These are phyloP conservation scores for Mollisia scopiformis DNA, from an alignment of 2,329 filamentous ascomycete species.

Conservation along the genomic window DNA sequence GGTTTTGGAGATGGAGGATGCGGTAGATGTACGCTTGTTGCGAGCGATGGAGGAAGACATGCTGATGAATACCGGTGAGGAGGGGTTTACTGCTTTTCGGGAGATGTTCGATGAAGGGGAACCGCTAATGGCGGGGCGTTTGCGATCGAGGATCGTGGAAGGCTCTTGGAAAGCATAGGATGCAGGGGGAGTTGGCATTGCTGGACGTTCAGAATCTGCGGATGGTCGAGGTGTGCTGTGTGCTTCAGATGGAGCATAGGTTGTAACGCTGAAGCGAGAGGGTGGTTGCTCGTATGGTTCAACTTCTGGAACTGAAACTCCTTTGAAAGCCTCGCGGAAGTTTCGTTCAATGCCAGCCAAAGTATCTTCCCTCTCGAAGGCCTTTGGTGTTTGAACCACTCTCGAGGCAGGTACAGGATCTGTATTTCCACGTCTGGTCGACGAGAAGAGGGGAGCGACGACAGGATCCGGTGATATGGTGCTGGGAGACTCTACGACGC, in stretches of 20 bases:
- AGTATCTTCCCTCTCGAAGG: slow-evolving; percentile 2
- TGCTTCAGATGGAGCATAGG: slow-evolving; percentile 34
- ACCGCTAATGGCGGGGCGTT: slow-evolving; percentile 29
- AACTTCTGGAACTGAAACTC: slow-evolving; percentile 18
- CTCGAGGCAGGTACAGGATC: not conserved
- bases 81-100: slow-evolving; percentile 32
- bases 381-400: not conserved
- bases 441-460: slow-evolving; percentile 14
- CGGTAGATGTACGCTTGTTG: slow-evolving; percentile 10
- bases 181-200: slow-evolving; percentile 25
- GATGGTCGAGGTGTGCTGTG: slow-evolving; percentile 32
- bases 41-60: slow-evolving; percentile 24
- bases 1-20: slow-evolving; percentile 49
- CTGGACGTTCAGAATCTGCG: slow-evolving; percentile 27
- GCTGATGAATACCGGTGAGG: slow-evolving; percentile 34
- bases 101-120: slow-evolving; percentile 17
- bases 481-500: slow-evolving; percentile 15
- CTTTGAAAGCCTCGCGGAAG: slow-evolving; percentile 31
- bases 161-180: slow-evolving; percentile 13
- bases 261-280: slow-evolving; percentile 38
- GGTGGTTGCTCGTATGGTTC: slow-evolving; percentile 34
- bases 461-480: slow-evolving; percentile 18
- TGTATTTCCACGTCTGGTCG: slow-evolving; percentile 8
- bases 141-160: slow-evolving; percentile 33
- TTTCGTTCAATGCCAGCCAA: slow-evolving; percentile 31